Evolutionary conservation across 2,329 filamentous ascomycete genomes (phyloP), one percentile per base, ranked within the genome.

Genomic region (Beauveria medogensis): DNA sequence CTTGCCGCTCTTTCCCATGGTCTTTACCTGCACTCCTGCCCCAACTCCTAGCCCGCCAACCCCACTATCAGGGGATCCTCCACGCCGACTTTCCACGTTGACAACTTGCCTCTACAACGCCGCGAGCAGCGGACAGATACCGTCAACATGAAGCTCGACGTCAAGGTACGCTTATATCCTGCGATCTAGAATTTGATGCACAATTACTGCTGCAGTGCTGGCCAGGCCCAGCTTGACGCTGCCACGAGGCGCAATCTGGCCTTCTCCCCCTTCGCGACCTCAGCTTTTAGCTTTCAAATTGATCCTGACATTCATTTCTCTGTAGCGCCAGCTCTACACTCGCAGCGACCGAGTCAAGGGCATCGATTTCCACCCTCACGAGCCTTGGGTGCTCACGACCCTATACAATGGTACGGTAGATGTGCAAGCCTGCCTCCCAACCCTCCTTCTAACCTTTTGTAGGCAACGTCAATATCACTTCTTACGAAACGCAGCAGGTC

Each of bases 401-500:
- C 81, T 99, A 66, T 99, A 99, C 78, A 96, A 91, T 80, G 92
- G 90, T 92, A 86, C 74, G 82, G 64, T 30, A 48, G 12, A 43
- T 30, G 43, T 24, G 28, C 46, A 30, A 18, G 24, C 14, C 10
- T 43, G 55, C 48, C 44, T 43, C 52, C 28, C 40, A 18, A 54
- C 20, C 6, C 9, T 41, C 22, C 34, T 16, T 14, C 43, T 55
- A 46, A 55, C 59, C 30, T 28, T n/a, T n/a, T 18, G 55, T 64
- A 92, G 91, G 94, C 75, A 93, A 97, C 80, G 94, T 96, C 73
- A 95, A 97, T 80, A 97, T 99, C 73, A 97, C 94, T 92, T 97
- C 93, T 40, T 96, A 96, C 77, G 93, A 96, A 78, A 95, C 92
- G 56, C 92, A 96, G 75, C 89, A 92, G 65, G 92, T 97, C 65